These are phyloP conservation scores for Phialophora chinensis DNA, from an alignment of 2,329 filamentous ascomycete species.

Conservation along the genomic window DNA sequence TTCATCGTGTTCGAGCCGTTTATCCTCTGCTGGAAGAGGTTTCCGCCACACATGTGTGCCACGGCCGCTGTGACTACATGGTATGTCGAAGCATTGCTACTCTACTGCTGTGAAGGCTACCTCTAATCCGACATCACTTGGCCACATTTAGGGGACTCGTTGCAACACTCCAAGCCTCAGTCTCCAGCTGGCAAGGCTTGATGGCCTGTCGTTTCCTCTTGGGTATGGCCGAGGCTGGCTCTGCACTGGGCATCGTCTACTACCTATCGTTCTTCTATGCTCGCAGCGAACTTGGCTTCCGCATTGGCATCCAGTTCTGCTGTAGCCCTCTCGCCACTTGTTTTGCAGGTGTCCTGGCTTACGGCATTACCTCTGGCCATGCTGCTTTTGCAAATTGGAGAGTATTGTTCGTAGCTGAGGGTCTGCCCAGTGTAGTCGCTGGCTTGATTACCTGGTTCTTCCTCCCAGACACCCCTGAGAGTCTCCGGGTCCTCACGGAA, in stretches of 20 bases:
- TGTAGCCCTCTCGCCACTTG: constrained; percentile 75
- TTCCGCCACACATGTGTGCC: background rate
- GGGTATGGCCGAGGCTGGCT: constrained; percentile 46
- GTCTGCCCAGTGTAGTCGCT: constrained; percentile 61
- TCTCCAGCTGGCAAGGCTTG: background rate
- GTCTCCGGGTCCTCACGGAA: constrained; percentile 51
- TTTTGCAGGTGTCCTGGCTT: constrained; percentile 73
- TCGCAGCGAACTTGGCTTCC: constrained; percentile 61
- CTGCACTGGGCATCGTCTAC: constrained; percentile 54
- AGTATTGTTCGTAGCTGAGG: constrained; percentile 69
- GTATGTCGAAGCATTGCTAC: background rate
- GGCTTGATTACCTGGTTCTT: constrained; percentile 58
- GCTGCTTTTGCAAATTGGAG: constrained; percentile 63
- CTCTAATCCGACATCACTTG: too few species aligned
- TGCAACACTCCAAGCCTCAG: constrained; percentile 9
- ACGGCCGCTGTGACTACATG: background rate
- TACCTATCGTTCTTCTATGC: constrained; percentile 65
- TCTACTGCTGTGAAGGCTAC: too few species aligned
- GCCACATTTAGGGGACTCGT: background rate
- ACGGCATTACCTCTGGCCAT: constrained; percentile 60
- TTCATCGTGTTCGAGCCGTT: constrained; percentile 11
- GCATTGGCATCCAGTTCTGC: constrained; percentile 61
- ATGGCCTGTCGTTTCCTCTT: constrained; percentile 45
- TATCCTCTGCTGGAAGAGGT: constrained; percentile 3
- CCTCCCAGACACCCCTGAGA: constrained; percentile 60